Conservation (phyloP, 805 yeast species). For the Wickerhamiella kurtzmanii region DNA sequence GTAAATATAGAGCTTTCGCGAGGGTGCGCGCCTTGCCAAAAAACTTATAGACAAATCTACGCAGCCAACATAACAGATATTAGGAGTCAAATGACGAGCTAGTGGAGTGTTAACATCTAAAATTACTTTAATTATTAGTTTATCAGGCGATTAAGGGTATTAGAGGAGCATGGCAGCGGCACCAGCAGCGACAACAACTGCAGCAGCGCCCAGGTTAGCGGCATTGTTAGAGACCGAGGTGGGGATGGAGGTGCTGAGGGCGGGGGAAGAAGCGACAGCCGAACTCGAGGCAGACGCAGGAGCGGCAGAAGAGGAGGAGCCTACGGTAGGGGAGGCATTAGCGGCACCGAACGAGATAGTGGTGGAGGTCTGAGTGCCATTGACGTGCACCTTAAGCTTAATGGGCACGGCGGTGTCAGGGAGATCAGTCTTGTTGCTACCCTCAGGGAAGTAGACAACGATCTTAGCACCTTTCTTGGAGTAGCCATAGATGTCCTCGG, state of each 20-base stretch:
- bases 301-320: not conserved
- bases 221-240: too few species aligned
- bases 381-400: not conserved
- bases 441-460: constrained; percentile 1
- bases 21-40: too few species aligned
- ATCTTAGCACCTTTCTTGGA: not conserved
- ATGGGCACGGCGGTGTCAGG: constrained; percentile 2
- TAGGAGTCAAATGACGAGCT: too few species aligned
- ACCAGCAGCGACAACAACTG: not conserved
- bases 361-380: not conserved
- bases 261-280: not conserved
- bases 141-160: too few species aligned
- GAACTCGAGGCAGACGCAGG: not conserved
- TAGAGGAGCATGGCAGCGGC: not conserved
- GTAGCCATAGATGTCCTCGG: constrained; percentile 1
- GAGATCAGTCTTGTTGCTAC: not conserved
- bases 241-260: not conserved
- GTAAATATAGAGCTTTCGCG: too few species aligned
- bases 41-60: too few species aligned
- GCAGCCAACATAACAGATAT: too few species aligned
- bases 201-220: not conserved
- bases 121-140: too few species aligned
- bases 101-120: too few species aligned
- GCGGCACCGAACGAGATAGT: not conserved
- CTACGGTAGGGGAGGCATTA: not conserved